Conservation (phyloP, 1,284 basidiomycete species). For the Rhodotorula sp. region DNA sequence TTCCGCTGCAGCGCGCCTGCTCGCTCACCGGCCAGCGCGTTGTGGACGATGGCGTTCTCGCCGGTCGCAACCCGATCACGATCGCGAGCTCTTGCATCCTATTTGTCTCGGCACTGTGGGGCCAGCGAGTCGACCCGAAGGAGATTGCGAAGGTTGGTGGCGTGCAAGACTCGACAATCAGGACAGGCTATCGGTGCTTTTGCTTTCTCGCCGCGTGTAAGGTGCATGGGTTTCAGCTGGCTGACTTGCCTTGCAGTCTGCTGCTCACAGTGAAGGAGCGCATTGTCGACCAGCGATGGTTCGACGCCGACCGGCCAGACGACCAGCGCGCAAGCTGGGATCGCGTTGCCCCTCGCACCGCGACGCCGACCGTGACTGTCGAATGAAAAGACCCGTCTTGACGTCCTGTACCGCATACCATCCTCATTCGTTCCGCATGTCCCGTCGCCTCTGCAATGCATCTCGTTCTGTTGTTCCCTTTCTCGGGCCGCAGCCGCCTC, state of each 20-base stretch:
- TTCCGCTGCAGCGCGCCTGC: constrained; percentile 77
- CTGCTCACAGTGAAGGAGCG: constrained; percentile 38
- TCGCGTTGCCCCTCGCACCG: neutral
- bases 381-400: neutral
- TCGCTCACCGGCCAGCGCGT: constrained; percentile 80
- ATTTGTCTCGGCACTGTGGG: constrained; percentile 83
- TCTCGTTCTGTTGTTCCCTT: neutral
- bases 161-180: constrained; percentile 96
- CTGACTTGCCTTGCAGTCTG: constrained; percentile 21
- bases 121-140: constrained; percentile 69
- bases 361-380: neutral
- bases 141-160: constrained; percentile 93
- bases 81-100: constrained; percentile 95
- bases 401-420: neutral
- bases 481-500: neutral
- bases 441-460: neutral
- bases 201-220: neutral
- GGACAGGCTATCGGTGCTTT: constrained; percentile 58
- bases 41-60: constrained; percentile 80
- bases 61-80: constrained; percentile 90
- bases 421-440: neutral
- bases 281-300: constrained; percentile 42
- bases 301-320: constrained; percentile 18
- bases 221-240: neutral
- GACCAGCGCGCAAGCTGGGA: constrained; percentile 16